phyloP scores from a whole-genome alignment of 768 basidiomycete genomes.

The Rickenella mellea region DNA sequence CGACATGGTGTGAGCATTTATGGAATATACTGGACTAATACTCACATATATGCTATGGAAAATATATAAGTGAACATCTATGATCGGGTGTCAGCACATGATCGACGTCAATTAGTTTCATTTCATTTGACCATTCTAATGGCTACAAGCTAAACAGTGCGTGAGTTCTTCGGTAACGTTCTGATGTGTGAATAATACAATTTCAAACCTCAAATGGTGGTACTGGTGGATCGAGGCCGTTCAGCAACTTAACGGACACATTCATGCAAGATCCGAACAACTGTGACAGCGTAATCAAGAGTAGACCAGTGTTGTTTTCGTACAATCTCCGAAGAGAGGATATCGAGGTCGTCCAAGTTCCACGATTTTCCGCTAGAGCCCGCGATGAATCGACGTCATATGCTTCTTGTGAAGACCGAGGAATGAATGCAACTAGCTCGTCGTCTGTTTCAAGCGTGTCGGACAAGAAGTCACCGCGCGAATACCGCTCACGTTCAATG shows the following conservation, averaged over 20 bases:
- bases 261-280: slow-evolving; percentile 55
- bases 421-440: too few species aligned
- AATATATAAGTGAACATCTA: slow-evolving; percentile 44
- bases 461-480: too few species aligned
- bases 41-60: slow-evolving; percentile 42
- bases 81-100: background rate
- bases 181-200: background rate
- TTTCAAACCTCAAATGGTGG: slow-evolving; percentile 43
- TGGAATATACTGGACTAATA: slow-evolving; percentile 4
- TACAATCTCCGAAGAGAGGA: slow-evolving; percentile 4
- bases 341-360: too few species aligned
- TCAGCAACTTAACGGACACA: slow-evolving; percentile 53
- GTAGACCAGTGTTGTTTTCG: slow-evolving; percentile 43
- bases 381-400: too few species aligned
- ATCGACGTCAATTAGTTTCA: background rate
- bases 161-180: background rate
- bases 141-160: slow-evolving; percentile 33
- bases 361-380: too few species aligned
- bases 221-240: slow-evolving; percentile 46
- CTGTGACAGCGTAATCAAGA: slow-evolving; percentile 48
- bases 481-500: too few species aligned
- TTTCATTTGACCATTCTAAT: slow-evolving; percentile 42
- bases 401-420: too few species aligned
- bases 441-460: too few species aligned
- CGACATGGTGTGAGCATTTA: slow-evolving; percentile 1